A percentile compares a stretch with the other conserved stretches of the same genome.
Conservation (phyloP, 2,329 filamentous ascomycete species). For the Nemania sp. region DNA sequence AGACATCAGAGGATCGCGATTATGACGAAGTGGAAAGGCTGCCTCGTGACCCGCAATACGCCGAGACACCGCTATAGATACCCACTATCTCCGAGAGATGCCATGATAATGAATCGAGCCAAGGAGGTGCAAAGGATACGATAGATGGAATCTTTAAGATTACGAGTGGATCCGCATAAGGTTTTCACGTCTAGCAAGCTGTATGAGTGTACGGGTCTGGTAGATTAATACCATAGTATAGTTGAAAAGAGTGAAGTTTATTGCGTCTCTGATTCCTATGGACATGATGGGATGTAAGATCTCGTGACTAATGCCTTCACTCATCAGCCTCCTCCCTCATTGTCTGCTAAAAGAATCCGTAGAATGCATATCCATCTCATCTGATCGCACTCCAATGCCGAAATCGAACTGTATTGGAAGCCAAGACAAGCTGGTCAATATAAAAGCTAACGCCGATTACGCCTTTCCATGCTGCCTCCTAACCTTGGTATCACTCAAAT, state of each 20-base stretch:
- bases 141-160: background rate
- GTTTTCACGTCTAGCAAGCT: background rate
- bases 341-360: background rate
- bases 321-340: background rate
- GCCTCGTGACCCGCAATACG: background rate
- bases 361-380: too few relatives aligned
- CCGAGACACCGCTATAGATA: constrained; percentile 21
- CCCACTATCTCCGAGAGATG: constrained; percentile 9
- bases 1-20: background rate
- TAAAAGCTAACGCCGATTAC: too few relatives aligned
- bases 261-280: too few relatives aligned
- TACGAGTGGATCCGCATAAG: background rate
- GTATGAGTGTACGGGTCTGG: background rate
- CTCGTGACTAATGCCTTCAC: too few relatives aligned
- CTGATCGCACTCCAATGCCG: too few relatives aligned
- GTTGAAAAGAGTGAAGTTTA: background rate
- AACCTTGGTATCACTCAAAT: too few relatives aligned
- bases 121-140: background rate
- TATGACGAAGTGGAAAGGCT: background rate
- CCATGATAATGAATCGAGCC: constrained; percentile 4
- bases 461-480: too few relatives aligned
- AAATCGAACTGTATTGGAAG: too few relatives aligned
- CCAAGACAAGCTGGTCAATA: too few relatives aligned
- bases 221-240: constrained; percentile 1
- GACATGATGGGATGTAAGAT: too few relatives aligned